Conservation (phyloP, 371 early-diverging fungal species). For the Mucor saturninus region DNA sequence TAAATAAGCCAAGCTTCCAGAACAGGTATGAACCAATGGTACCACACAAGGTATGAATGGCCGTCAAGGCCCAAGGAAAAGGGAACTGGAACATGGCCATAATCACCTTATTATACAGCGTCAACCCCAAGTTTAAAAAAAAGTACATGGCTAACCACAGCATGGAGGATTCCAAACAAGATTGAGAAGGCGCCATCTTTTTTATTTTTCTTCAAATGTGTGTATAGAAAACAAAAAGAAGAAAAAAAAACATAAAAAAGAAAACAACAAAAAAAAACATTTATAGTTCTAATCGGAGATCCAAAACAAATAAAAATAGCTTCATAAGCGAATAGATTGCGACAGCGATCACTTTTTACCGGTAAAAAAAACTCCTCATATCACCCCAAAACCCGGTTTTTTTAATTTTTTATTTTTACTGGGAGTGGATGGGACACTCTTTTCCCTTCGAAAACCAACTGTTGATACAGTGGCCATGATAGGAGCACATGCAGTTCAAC, state of each 20-base stretch:
- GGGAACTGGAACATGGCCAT: slow-evolving; percentile 75
- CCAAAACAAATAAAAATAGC: background rate
- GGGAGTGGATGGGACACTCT: slow-evolving; percentile 76
- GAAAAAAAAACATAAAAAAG: background rate
- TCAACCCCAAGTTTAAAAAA: slow-evolving; percentile 77
- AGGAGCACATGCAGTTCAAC: slow-evolving; percentile 87
- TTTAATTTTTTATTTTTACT: slow-evolving; percentile 3
- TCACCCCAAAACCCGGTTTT: too few species aligned
- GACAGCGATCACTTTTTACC: too few species aligned
- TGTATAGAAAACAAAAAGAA: background rate
- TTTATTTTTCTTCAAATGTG: background rate
- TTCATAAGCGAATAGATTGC: too few species aligned
- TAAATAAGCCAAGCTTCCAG: slow-evolving; percentile 59
- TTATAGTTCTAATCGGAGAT: background rate
- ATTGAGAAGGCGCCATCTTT: slow-evolving; percentile 17
- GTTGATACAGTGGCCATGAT: slow-evolving; percentile 79
- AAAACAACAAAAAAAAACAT: background rate
- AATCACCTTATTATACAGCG: slow-evolving; percentile 87
- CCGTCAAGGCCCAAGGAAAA: slow-evolving; percentile 90
- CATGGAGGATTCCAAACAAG: slow-evolving; percentile 51
- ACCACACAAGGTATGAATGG: slow-evolving; percentile 79
- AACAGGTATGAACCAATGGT: slow-evolving; percentile 69
- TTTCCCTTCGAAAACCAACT: slow-evolving; percentile 75
- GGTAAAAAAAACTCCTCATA: too few species aligned
- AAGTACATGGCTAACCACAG: slow-evolving; percentile 79